Conservation (phyloP, 2,329 filamentous ascomycete genomes). For the Tolypocladium cylindrosporum region DNA sequence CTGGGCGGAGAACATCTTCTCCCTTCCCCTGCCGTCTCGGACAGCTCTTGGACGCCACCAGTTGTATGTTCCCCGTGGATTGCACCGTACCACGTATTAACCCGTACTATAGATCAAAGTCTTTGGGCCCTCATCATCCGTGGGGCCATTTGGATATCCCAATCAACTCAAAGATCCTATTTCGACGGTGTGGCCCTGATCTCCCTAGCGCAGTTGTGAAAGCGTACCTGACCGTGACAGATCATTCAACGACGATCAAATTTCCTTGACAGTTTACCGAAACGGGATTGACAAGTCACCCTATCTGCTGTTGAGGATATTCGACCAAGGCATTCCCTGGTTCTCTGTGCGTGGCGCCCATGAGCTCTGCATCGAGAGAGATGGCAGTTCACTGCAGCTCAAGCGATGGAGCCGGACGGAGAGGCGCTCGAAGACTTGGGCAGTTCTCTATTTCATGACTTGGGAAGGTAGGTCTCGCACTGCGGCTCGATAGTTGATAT, state of each 20-base stretch:
- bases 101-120: constrained; percentile 28
- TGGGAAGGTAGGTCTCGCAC: constrained; percentile 43
- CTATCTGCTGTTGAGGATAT: constrained; percentile 36
- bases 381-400: constrained; percentile 37
- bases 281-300: constrained; percentile 32
- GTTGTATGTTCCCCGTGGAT: not conserved
- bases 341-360: constrained; percentile 43
- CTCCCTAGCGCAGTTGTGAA: not conserved
- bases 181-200: constrained; percentile 35
- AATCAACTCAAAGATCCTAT: constrained; percentile 38
- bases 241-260: constrained; percentile 42
- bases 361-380: constrained; percentile 41
- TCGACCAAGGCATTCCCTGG: constrained; percentile 27
- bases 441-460: constrained; percentile 43
- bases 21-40: constrained; percentile 38
- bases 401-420: constrained; percentile 39
- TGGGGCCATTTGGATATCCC: constrained; percentile 35
- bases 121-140: constrained; percentile 33
- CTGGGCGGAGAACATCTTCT: constrained; percentile 54
- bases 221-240: constrained; percentile 18
- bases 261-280: constrained; percentile 44
- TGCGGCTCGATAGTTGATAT: not conserved
- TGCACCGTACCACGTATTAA: not conserved
- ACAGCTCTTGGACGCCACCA: constrained; percentile 36
- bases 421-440: constrained; percentile 39